Base-by-base conservation (phyloP, 176 grass and related monocot species). In the Phoenix dactylifera region DNA sequence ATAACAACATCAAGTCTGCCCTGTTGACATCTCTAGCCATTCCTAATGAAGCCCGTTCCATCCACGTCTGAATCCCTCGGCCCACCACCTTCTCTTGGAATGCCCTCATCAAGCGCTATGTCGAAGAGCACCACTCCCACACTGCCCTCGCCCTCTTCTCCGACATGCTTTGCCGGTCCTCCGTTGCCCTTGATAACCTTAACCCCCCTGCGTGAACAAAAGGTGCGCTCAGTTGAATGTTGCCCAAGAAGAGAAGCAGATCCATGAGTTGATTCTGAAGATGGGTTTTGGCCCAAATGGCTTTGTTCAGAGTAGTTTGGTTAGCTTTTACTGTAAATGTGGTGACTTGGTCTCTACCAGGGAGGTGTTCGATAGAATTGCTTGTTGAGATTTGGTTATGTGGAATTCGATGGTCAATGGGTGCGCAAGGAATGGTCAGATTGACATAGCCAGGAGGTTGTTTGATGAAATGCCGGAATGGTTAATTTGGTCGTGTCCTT, bases 291-390 rank as follows among this genome's bases (percentile, higher is more conserved):
- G 23, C 25, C 28, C 57, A 14, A 14, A 59, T 4, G 23, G 23
- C 3, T 59, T 59, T 16, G 24, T 25, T 16, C 12, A 26, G 24
- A 28, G 22, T 26, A 59, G 22, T 24, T 26, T 59, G 57, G 57
- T 59, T 3, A 59, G 57, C 57, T 59, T 59, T 14, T 59, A 59
- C 57, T 24, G 14, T 15, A 59, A 59, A 59, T 59, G 57, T 23
- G 57, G 57, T 14, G 57, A 59, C 57, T 26, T 59, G 57, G 24
- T 1, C 24, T 59, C 57, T 5, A 23, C 57, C 3, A 23, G 22
- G 4, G 24, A n/a, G 57, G 24, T 59, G 57, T 30, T 59, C 23
- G 57, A 59, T 17, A 24, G 25, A 5, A 59, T 59, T 59, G 12
- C 57, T 12, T 7, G 23, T 4, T 28, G 26, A 24, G 57, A 59